Conservation (phyloP, 345 rosid species). For the Erucastrum elatum region DNA sequence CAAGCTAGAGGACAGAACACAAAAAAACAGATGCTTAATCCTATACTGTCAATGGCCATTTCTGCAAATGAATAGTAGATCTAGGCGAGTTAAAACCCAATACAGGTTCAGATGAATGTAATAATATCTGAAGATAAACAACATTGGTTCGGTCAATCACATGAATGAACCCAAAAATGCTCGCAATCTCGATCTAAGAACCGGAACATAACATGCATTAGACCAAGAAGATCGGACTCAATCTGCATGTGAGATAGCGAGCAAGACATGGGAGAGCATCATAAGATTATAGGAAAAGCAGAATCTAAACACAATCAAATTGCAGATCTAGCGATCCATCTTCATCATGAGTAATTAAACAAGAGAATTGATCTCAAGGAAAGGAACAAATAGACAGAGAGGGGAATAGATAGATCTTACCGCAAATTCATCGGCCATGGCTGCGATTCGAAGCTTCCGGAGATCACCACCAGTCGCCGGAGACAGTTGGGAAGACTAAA, state of each 20-base stretch:
- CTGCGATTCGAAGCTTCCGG: constrained; percentile 16
- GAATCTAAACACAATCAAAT: background rate
- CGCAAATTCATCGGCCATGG: constrained; percentile 39
- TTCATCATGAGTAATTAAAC: background rate
- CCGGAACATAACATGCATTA: no score
- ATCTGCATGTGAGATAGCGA: no score
- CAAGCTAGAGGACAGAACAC: background rate
- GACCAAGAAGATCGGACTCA: no score
- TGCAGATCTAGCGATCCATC: constrained; percentile 34
- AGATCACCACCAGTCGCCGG: constrained; percentile 30
- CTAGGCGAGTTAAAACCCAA: no score
- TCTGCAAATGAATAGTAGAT: background rate
- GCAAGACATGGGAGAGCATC: no score
- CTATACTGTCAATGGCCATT: background rate
- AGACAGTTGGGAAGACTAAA: background rate
- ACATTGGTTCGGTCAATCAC: no score
- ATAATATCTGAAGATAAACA: no score
- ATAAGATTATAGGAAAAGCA: background rate
- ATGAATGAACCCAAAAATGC: no score
- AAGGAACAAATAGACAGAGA: background rate
- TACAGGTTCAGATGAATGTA: no score
- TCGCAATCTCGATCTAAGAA: no score
- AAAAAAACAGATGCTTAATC: background rate
- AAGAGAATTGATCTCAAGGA: background rate
- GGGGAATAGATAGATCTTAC: constrained; percentile 9